Conservation (phyloP, 179 eudicot species). For the Pouteria campechiana region DNA sequence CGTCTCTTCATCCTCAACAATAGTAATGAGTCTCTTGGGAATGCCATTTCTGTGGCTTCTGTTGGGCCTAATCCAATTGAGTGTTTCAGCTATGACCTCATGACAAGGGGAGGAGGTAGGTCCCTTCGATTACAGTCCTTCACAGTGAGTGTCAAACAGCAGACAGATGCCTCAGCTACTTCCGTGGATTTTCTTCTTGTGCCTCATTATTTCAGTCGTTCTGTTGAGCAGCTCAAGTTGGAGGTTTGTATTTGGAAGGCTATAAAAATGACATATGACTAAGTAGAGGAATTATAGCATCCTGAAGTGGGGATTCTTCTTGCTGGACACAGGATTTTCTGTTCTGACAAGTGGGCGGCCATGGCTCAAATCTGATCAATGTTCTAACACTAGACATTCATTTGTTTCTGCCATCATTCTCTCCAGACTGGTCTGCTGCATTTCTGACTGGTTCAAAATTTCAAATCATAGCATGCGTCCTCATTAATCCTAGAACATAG, state of each 20-base stretch:
- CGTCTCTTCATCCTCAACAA: slow-evolving; percentile 40
- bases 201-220: slow-evolving; percentile 30
- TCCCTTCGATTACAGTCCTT: slow-evolving; percentile 24
- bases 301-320: too few species aligned
- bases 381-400: too few species aligned
- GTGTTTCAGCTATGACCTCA: slow-evolving; percentile 25
- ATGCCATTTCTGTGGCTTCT: slow-evolving; percentile 24
- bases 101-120: slow-evolving; percentile 11
- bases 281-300: too few species aligned
- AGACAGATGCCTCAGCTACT: slow-evolving; percentile 14
- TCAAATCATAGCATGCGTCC: too few species aligned
- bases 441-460: too few species aligned
- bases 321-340: too few species aligned
- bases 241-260: slow-evolving; percentile 46
- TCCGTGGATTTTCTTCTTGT: slow-evolving; percentile 24
- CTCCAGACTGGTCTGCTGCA: too few species aligned
- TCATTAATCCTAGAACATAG: too few species aligned
- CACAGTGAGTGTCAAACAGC: slow-evolving; percentile 17
- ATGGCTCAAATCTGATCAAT: too few species aligned
- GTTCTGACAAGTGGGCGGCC: too few species aligned
- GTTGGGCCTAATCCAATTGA: slow-evolving; percentile 22
- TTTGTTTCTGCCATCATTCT: too few species aligned
- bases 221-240: slow-evolving; percentile 17
- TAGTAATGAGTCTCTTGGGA: slow-evolving; percentile 13
- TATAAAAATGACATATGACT: too few species aligned